Evolutionary conservation across 306 rosid species (phyloP), one percentile per base, ranked within the genome.

Genomic region (Casuarina cunninghamiana): DNA sequence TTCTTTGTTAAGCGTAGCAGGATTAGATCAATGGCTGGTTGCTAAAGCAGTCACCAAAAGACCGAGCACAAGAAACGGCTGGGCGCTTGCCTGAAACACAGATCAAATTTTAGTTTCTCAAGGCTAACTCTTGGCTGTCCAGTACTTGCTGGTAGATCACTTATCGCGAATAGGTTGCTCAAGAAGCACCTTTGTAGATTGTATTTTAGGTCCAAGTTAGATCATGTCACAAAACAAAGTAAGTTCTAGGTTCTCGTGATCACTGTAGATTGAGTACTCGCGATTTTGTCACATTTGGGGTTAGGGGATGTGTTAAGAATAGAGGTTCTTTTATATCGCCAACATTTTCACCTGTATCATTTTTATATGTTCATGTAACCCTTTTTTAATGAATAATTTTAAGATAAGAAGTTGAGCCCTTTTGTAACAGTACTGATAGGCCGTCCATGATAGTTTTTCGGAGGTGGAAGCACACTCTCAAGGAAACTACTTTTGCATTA

Each of bases 1-100:
- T 41, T 50, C 43, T 9, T 42, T 42, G 5, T 43, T 7, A 49
- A 71, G 11, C 10, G 2, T 2, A 3, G 3, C 10, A 3, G 15
- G 61, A 32, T 58, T 42, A 45, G 37, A 39, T 86, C 76, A 88
- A 79, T 88, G 91, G 75, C 89, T 88, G 61, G 84, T 86, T 65
- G 92, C 92, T 57, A 88, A 51, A 42, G 92, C 92, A 71, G 92
- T 88, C 68, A 88, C 88, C 71, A 86, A 69, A 3, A 88, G 85
- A 75, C 92, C 92, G 15, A 88, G 88, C 39, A 88, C 83, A 15
- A 88, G 92, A 82, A 88, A 88, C 70, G 92, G 92, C 76, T 88
- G 92, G 38, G 92, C 92, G 10, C 92, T 88, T 10, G 90, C 92
- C 92, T 88, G 88, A 63, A 79, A 83, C 50, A 12, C 11, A 37